Evolutionary conservation across 371 early-diverging fungal genomes (phyloP).

Genomic region (Haplosporangium sp.): DNA sequence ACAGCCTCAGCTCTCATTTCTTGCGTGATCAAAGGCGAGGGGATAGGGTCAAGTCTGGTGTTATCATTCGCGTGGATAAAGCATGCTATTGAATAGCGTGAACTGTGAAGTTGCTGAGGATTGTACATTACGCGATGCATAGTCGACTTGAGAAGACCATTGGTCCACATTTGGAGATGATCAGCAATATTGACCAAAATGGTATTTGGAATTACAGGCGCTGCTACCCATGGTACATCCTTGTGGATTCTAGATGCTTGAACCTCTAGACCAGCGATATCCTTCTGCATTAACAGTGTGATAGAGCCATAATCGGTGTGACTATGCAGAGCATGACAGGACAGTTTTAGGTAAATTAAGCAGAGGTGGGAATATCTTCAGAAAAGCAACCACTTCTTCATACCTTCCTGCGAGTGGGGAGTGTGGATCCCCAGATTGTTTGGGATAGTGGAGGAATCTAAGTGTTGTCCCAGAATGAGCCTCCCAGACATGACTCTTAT

Average conservation of each 20-base stretch:
- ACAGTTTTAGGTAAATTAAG: too few relatives aligned
- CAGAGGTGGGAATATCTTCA: too few relatives aligned
- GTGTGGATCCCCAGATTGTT: conserved; percentile 47
- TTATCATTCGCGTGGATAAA: conserved; percentile 70
- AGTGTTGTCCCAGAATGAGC: conserved; percentile 61
- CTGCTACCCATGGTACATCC: conserved; percentile 69
- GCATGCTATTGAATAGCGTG: conserved; percentile 80
- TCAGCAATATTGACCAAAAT: conserved; percentile 82
- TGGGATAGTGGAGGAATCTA: conserved; percentile 74
- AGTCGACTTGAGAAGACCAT: conserved; percentile 75
- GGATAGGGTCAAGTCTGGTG: conserved; percentile 61
- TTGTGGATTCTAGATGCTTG: conserved; percentile 60
- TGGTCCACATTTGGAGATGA: conserved; percentile 78
- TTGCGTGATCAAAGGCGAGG: conserved; percentile 44
- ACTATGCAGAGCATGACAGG: conserved; percentile 17
- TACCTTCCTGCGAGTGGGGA: conserved; percentile 72
- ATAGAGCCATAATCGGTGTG: conserved; percentile 81
- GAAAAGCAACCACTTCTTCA: neutral
- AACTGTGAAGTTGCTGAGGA: conserved; percentile 65
- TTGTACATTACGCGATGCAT: conserved; percentile 77
- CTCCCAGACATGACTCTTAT: conserved; percentile 64
- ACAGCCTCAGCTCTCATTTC: conserved; percentile 46
- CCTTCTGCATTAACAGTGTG: conserved; percentile 79
- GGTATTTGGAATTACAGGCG: conserved; percentile 68
- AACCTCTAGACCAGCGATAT: conserved; percentile 77